Conservation (phyloP, 495 filamentous ascomycete species). For the Beverwykella pulmonaria region DNA sequence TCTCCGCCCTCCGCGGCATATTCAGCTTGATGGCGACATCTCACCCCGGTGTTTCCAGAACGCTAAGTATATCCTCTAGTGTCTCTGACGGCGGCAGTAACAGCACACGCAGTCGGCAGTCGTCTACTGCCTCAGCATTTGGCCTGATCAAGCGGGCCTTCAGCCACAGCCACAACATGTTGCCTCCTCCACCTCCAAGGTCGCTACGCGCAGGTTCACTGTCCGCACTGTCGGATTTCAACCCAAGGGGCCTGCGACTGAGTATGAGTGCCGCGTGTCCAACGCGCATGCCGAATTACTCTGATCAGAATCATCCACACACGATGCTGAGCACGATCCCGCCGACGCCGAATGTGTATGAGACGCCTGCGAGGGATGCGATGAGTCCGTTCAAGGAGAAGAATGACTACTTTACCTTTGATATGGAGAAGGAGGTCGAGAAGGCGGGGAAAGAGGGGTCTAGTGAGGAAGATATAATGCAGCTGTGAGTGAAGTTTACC, state of each 20-base stretch:
- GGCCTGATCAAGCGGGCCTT: slow-evolving; percentile 31
- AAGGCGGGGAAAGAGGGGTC: background rate
- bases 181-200: background rate
- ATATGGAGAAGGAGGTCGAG: slow-evolving; percentile 7
- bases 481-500: slow-evolving; percentile 13
- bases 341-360: slow-evolving; percentile 17
- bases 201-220: slow-evolving; percentile 4
- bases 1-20: slow-evolving; percentile 44
- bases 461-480: slow-evolving; percentile 16
- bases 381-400: slow-evolving; percentile 25
- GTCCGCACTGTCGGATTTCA: background rate
- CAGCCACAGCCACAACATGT: slow-evolving; percentile 14
- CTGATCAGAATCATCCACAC: slow-evolving; percentile 4
- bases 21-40: slow-evolving; percentile 43
- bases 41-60: background rate
- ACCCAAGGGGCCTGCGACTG: slow-evolving; percentile 12
- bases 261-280: slow-evolving; percentile 33
- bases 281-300: slow-evolving; percentile 22
- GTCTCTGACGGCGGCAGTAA: background rate
- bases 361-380: slow-evolving; percentile 4
- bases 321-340: slow-evolving; percentile 25
- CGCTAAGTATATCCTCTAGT: slow-evolving; percentile 5
- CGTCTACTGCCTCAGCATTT: slow-evolving; percentile 24
- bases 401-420: slow-evolving; percentile 28
- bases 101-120: slow-evolving; percentile 12